phyloP scores from a whole-genome alignment of 1,139 yeast genomes.

The Saccharomyces hybrid region DNA sequence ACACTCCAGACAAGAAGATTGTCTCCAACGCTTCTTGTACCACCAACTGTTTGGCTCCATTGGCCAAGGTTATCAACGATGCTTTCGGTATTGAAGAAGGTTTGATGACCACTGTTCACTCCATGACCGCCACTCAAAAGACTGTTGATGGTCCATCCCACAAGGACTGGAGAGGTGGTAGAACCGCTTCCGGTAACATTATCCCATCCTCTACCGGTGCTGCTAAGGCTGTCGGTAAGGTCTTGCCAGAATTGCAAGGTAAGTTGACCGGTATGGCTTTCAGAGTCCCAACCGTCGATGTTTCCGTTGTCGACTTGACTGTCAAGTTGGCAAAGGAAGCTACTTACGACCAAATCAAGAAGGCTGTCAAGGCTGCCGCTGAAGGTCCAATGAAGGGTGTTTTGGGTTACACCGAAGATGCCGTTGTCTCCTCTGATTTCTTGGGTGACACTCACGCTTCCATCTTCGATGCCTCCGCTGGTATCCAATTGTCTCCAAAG shows the following conservation, averaged over 20 bases:
- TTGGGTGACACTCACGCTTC: conserved; percentile 68
- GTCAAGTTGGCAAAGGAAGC: conserved; percentile 62
- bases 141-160: conserved; percentile 90
- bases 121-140: conserved; percentile 84
- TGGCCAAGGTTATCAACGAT: conserved; percentile 76
- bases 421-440: conserved; percentile 80
- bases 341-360: conserved; percentile 70
- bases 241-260: conserved; percentile 77
- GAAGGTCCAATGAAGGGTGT: conserved; percentile 68
- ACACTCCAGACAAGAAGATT: conserved; percentile 61
- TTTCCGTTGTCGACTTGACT: conserved; percentile 69
- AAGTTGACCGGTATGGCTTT: conserved; percentile 83
- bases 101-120: conserved; percentile 85
- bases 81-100: conserved; percentile 76
- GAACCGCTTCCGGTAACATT: conserved; percentile 87
- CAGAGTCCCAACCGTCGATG: conserved; percentile 86
- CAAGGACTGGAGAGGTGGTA: conserved; percentile 94
- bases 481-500: conserved; percentile 76
- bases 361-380: conserved; percentile 60
- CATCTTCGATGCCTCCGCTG: conserved; percentile 72
- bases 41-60: conserved; percentile 85
- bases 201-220: conserved; percentile 90
- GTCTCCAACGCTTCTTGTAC: conserved; percentile 85
- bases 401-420: conserved; percentile 77
- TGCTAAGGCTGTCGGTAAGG: conserved; percentile 88